phyloP scores from a whole-genome alignment of 805 yeast genomes.

The Kuraishia molischiana region DNA sequence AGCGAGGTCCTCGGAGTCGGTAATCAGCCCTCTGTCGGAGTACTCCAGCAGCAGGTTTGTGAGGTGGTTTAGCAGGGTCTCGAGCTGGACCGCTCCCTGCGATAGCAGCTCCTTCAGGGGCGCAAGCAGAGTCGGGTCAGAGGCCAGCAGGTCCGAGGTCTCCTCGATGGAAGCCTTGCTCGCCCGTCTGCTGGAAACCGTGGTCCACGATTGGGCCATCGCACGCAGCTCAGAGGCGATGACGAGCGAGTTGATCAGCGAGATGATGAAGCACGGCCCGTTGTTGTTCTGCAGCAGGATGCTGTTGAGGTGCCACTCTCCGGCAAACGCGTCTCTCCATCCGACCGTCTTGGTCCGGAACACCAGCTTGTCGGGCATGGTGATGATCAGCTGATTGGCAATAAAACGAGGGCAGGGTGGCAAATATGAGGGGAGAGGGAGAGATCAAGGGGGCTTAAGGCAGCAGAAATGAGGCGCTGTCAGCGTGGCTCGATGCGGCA shows the following conservation, averaged over 20 bases:
- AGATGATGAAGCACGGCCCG: constrained; percentile 85
- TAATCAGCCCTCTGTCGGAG: constrained; percentile 7
- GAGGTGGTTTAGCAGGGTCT: constrained; percentile 35
- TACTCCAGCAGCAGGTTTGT: constrained; percentile 32
- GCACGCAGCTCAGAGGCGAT: constrained; percentile 29
- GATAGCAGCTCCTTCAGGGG: constrained; percentile 15
- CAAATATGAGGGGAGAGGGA: no score
- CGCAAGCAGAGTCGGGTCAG: constrained; percentile 1
- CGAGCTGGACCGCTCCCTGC: constrained; percentile 17
- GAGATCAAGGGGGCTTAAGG: no score
- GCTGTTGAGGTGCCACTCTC: constrained; percentile 28
- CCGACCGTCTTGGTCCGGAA: constrained; percentile 18
- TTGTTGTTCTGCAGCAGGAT: constrained; percentile 69
- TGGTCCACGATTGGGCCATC: constrained; percentile 10
- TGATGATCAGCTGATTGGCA: no score
- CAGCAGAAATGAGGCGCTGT: no score
- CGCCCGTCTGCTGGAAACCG: constrained; percentile 6
- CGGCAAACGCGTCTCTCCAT: constrained; percentile 14
- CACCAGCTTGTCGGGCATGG: background rate
- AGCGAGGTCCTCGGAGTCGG: constrained; percentile 21
- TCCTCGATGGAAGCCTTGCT: background rate
- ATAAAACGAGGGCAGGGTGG: no score
- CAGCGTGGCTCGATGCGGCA: no score
- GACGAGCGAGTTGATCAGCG: constrained; percentile 62
- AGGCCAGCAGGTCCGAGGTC: background rate